These are phyloP conservation scores for Flaveria trinervia DNA, from an alignment of 129 eudicot genomes.

Conservation along the genomic window DNA sequence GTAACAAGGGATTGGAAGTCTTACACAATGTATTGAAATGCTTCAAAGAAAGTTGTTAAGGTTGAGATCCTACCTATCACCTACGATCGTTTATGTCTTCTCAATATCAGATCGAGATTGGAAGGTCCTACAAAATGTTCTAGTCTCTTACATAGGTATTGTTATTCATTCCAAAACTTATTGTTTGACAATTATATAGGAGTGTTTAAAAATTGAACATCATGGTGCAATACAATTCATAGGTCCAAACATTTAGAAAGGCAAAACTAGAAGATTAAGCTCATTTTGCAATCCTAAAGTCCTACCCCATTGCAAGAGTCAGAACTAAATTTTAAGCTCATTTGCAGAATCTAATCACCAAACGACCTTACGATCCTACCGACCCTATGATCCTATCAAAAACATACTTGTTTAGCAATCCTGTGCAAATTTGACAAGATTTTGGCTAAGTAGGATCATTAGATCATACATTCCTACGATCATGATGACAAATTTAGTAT, in stretches of 20 bases:
- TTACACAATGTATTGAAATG: neutral
- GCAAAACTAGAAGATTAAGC: neutral
- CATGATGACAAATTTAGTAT: no score
- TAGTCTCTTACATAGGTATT: neutral
- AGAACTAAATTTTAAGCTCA: neutral
- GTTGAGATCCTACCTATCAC: neutral
- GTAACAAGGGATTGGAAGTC: neutral
- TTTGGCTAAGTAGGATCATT: neutral
- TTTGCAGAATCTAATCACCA: neutral
- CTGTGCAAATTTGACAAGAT: neutral
- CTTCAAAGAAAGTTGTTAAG: neutral
- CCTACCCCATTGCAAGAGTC: neutral
- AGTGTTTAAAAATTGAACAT: neutral
- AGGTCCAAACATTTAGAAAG: neutral
- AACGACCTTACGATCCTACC: neutral
- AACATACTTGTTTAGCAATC: neutral
- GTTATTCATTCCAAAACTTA: neutral
- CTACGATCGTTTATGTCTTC: neutral
- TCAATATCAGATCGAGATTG: neutral
- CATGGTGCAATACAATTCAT: neutral
- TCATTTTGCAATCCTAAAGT: neutral
- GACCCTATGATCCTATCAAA: neutral
- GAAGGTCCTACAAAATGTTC: neutral
- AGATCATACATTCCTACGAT: neutral
- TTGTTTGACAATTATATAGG: neutral